phyloP scores from a whole-genome alignment of 352 stramenopile species.

The Peronosclerospora sorghi region DNA sequence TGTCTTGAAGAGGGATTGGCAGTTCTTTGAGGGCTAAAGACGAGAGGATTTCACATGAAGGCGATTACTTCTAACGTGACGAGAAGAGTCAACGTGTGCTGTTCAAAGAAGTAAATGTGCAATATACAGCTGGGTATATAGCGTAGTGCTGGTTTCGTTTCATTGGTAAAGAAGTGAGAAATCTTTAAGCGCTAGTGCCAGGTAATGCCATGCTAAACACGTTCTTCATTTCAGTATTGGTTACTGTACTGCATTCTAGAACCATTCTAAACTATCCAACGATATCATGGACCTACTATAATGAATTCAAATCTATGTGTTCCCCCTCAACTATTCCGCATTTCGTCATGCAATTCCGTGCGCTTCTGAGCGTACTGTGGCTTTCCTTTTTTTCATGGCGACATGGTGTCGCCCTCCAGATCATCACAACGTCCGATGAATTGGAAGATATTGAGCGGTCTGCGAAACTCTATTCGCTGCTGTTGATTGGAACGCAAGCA shows the following conservation, averaged over 20 bases:
- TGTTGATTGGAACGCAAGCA: constrained; percentile 19
- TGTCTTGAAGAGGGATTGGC: constrained; percentile 68
- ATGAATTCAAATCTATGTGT: neutral
- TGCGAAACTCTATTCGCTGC: constrained; percentile 20
- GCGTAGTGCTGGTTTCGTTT: too few relatives aligned
- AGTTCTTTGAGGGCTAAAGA: constrained; percentile 7
- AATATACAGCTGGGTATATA: too few relatives aligned
- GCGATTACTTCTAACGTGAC: too few relatives aligned
- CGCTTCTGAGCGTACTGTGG: constrained; percentile 9
- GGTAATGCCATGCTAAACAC: too few relatives aligned
- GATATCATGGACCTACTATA: constrained; percentile 1
- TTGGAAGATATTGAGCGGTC: constrained; percentile 23
- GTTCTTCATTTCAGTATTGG: too few relatives aligned
- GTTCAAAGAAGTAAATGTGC: too few relatives aligned
- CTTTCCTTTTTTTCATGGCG: constrained; percentile 10
- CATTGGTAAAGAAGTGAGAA: too few relatives aligned
- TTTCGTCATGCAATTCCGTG: constrained; percentile 3
- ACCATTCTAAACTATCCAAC: constrained; percentile 2
- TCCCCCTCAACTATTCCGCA: neutral
- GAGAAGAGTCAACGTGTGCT: too few relatives aligned
- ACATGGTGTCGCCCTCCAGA: constrained; percentile 6
- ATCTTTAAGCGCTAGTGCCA: too few relatives aligned
- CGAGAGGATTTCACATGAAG: neutral
- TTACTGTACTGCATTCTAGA: neutral
- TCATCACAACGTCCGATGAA: constrained; percentile 14